These are phyloP conservation scores for Vitis rupestris DNA, from an alignment of 164 flowering plant genomes.

Conservation along the genomic window DNA sequence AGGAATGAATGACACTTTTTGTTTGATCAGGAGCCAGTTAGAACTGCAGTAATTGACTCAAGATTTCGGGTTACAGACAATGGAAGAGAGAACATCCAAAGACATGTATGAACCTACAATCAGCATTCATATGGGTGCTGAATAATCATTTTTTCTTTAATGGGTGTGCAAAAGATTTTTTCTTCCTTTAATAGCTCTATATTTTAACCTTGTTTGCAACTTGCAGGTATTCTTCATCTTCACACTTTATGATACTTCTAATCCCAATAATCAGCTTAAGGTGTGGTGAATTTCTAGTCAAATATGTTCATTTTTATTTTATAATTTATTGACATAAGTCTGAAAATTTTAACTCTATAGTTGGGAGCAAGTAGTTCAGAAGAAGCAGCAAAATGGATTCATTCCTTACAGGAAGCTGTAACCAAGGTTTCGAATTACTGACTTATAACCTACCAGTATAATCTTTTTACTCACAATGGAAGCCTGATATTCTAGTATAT, in stretches of 20 bases:
- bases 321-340: background rate
- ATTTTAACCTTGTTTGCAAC: slow-evolving; percentile 1
- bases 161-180: background rate
- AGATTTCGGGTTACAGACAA: slow-evolving; percentile 80
- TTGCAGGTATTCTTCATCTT: slow-evolving; percentile 84
- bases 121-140: background rate
- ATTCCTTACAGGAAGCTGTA: slow-evolving; percentile 63
- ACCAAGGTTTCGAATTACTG: slow-evolving; percentile 42
- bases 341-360: slow-evolving; percentile 33
- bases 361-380: slow-evolving; percentile 86
- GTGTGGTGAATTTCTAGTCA: slow-evolving; percentile 26
- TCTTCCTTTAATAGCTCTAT: background rate
- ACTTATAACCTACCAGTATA: background rate
- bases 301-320: background rate
- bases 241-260: slow-evolving; percentile 68
- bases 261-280: slow-evolving; percentile 78
- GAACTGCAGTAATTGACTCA: slow-evolving; percentile 70
- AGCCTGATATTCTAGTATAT: slow-evolving; percentile 4
- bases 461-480: background rate
- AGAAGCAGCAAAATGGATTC: slow-evolving; percentile 92
- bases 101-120: slow-evolving; percentile 50
- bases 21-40: slow-evolving; percentile 58
- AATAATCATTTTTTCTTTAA: background rate
- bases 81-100: slow-evolving; percentile 74
- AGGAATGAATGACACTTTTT: background rate